Evolutionary conservation across 1,284 basidiomycete genomes (phyloP).

Genomic region (Pulveroboletus sp.): DNA sequence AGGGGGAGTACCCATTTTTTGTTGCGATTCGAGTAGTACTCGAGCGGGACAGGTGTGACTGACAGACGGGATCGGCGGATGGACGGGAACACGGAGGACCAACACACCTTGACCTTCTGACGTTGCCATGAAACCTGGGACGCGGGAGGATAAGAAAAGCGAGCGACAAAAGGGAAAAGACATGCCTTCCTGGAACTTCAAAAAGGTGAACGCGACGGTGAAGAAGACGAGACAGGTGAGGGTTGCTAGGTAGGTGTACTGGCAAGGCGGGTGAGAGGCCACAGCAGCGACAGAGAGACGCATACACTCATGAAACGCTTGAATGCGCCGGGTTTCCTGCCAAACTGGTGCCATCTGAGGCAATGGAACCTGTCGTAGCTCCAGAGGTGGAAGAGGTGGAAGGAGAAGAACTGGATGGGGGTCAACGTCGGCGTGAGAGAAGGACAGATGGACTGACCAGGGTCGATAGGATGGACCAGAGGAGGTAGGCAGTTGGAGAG

Average conservation of each 20-base stretch:
- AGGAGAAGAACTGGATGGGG: constrained; percentile 52
- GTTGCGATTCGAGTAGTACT: constrained; percentile 42
- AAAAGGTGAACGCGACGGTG: constrained; percentile 49
- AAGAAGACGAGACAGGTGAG: constrained; percentile 63
- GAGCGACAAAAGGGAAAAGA: background rate
- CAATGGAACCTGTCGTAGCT: constrained; percentile 70
- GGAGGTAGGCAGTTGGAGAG: constrained; percentile 63
- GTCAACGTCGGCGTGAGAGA: background rate
- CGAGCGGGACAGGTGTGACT: constrained; percentile 56
- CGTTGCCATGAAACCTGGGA: constrained; percentile 40
- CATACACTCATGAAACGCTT: constrained; percentile 77
- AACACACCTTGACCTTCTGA: constrained; percentile 40
- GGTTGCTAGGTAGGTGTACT: constrained; percentile 72
- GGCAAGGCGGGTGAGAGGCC: constrained; percentile 12
- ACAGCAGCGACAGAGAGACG: constrained; percentile 2
- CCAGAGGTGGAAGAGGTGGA: constrained; percentile 69
- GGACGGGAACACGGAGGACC: background rate
- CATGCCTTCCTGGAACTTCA: constrained; percentile 71
- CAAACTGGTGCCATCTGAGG: constrained; percentile 59
- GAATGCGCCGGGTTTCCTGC: constrained; percentile 72
- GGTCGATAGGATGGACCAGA: constrained; percentile 65
- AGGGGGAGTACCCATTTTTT: constrained; percentile 59
- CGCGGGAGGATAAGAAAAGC: background rate
- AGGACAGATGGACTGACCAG: constrained; percentile 40
- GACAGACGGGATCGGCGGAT: constrained; percentile 12